Percentiles rank a stretch among this genome's conserved stretches.
These are phyloP conservation scores for Aureobasidium zeae DNA, from an alignment of 2,329 filamentous ascomycete species.

Conservation along the genomic window DNA sequence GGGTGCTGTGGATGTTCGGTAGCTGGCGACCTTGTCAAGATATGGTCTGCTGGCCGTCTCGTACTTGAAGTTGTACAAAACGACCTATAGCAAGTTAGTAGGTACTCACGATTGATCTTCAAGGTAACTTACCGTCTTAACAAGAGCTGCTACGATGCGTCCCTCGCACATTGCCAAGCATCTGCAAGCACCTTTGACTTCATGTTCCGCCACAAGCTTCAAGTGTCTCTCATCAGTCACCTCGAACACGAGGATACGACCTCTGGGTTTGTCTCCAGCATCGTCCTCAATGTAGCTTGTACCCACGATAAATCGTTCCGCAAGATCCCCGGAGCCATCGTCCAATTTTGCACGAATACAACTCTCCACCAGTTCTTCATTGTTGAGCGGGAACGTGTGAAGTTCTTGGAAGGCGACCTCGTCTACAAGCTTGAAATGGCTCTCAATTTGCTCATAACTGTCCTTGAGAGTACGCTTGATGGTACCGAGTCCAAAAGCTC, in stretches of 20 bases:
- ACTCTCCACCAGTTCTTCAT: slow-evolving; percentile 72
- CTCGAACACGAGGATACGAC: slow-evolving; percentile 77
- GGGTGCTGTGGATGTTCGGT: slow-evolving; percentile 74
- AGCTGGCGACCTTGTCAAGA: slow-evolving; percentile 63
- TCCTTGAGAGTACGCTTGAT: slow-evolving; percentile 63
- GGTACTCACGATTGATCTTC: background rate
- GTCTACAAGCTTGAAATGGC: slow-evolving; percentile 81
- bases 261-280: slow-evolving; percentile 47
- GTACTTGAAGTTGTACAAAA: slow-evolving; percentile 51
- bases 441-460: slow-evolving; percentile 66
- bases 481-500: slow-evolving; percentile 78
- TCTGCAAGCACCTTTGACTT: slow-evolving; percentile 71
- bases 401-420: slow-evolving; percentile 78
- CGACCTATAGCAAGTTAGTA: slow-evolving; percentile 37
- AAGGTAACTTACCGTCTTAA: slow-evolving; percentile 62
- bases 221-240: slow-evolving; percentile 66
- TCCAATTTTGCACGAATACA: slow-evolving; percentile 68
- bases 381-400: slow-evolving; percentile 56
- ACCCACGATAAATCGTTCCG: slow-evolving; percentile 82
- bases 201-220: slow-evolving; percentile 59
- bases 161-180: slow-evolving; percentile 65
- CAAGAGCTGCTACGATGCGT: slow-evolving; percentile 75
- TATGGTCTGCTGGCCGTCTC: slow-evolving; percentile 42
- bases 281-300: slow-evolving; percentile 68
- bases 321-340: slow-evolving; percentile 43